Evolutionary conservation across 331 rosid species (phyloP).

Genomic region (Quercus tomentella): DNA sequence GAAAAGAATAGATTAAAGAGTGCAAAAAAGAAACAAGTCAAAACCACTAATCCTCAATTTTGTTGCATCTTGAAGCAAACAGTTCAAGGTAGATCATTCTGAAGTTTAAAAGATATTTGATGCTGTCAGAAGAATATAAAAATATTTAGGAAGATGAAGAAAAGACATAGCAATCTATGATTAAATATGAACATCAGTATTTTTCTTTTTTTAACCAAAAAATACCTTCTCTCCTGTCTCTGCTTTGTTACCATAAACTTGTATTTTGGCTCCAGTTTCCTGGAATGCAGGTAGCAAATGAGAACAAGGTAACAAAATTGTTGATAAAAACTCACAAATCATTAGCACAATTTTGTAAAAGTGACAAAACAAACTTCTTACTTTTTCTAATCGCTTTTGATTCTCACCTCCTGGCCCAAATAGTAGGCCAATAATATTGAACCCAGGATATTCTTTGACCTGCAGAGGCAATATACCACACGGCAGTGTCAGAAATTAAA

Average conservation of each 20-base stretch:
- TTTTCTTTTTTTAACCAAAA: background rate
- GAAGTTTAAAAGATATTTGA: background rate
- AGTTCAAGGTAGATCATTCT: background rate
- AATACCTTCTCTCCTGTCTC: slow-evolving; percentile 71
- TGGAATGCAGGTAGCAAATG: slow-evolving; percentile 22
- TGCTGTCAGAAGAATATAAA: background rate
- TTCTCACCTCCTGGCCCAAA: slow-evolving; percentile 82
- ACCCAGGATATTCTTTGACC: slow-evolving; percentile 79
- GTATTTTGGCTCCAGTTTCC: slow-evolving; percentile 94
- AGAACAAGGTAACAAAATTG: background rate
- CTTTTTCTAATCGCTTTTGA: slow-evolving; percentile 84
- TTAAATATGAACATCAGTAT: background rate
- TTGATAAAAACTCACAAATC: background rate
- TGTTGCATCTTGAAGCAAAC: background rate
- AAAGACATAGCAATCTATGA: background rate
- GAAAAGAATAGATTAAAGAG: slow-evolving; percentile 14
- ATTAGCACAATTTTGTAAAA: background rate
- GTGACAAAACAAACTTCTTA: slow-evolving; percentile 25
- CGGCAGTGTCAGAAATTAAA: slow-evolving; percentile 1
- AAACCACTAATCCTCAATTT: background rate
- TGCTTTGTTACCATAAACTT: slow-evolving; percentile 63
- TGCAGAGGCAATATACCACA: slow-evolving; percentile 36
- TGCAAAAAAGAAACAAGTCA: slow-evolving; percentile 2
- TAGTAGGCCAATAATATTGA: slow-evolving; percentile 72
- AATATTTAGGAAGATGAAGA: background rate